Conservation (phyloP, 2,329 filamentous ascomycete species). For the Curvularia sp. region DNA sequence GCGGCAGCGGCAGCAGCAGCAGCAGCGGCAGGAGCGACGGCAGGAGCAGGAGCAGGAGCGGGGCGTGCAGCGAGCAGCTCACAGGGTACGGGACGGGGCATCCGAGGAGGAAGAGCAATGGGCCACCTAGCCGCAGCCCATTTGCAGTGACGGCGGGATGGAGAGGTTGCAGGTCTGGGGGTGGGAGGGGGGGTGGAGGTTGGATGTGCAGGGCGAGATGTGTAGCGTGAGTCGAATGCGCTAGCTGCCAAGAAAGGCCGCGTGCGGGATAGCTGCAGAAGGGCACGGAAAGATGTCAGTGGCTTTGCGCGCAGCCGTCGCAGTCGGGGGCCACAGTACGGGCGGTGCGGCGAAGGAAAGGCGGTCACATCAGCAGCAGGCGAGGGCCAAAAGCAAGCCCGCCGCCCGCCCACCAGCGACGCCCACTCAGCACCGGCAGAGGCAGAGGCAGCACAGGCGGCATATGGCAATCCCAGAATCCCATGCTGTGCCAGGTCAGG, state of each 20-base stretch:
- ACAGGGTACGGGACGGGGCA: neutral
- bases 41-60: neutral
- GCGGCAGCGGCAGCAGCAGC: neutral
- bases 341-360: slow-evolving; percentile 5
- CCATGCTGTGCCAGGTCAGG: slow-evolving; percentile 10
- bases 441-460: neutral
- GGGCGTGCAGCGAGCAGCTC: neutral
- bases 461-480: slow-evolving; percentile 17
- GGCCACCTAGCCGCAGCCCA: neutral
- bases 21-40: neutral
- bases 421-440: neutral
- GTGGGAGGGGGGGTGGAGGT: slow-evolving; percentile 9
- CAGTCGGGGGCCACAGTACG: slow-evolving; percentile 6
- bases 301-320: slow-evolving; percentile 12
- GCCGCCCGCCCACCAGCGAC: too few species aligned
- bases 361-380: neutral
- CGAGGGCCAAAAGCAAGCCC: neutral
- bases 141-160: slow-evolving; percentile 7
- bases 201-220: slow-evolving; percentile 19
- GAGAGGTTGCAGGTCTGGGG: slow-evolving; percentile 4
- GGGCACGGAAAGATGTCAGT: slow-evolving; percentile 19
- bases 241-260: slow-evolving; percentile 24
- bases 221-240: slow-evolving; percentile 19
- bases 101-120: neutral
- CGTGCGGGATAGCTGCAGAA: slow-evolving; percentile 19